phyloP scores from a whole-genome alignment of 306 rosid genomes.

The Gynostemma pentaphyllum region DNA sequence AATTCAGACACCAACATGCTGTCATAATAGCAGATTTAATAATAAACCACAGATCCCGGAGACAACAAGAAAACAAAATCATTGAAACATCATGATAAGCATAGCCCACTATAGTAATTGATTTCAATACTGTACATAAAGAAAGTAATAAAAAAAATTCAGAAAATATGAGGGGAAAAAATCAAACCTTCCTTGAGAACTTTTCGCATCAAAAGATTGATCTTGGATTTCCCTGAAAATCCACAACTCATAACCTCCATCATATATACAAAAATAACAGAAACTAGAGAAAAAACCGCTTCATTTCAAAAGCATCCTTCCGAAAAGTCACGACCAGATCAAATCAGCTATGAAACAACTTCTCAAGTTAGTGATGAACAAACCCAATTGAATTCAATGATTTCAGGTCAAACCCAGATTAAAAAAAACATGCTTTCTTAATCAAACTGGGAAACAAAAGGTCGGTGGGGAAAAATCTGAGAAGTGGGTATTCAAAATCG shows the following conservation, averaged over 20 bases:
- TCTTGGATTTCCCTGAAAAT: slow-evolving; percentile 20
- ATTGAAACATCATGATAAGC: slow-evolving; percentile 21
- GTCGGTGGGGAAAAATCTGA: slow-evolving; percentile 8
- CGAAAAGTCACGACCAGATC: neutral
- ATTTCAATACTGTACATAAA: neutral
- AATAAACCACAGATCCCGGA: slow-evolving; percentile 9
- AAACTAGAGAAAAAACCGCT: slow-evolving; percentile 20
- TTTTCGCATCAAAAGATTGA: slow-evolving; percentile 16
- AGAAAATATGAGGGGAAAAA: slow-evolving; percentile 6
- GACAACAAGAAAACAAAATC: slow-evolving; percentile 26
- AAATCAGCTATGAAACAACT: neutral
- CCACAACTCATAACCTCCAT: slow-evolving; percentile 28
- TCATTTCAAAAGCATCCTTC: slow-evolving; percentile 11
- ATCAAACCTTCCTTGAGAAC: slow-evolving; percentile 34
- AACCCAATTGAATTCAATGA: neutral
- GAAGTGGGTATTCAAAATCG: neutral
- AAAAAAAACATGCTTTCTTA: neutral
- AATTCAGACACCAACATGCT: slow-evolving; percentile 1
- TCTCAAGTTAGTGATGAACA: neutral
- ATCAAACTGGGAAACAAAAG: slow-evolving; percentile 3
- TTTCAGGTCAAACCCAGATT: slow-evolving; percentile 20
- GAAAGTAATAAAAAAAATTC: neutral
- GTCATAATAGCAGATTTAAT: slow-evolving; percentile 14
- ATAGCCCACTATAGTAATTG: slow-evolving; percentile 11
- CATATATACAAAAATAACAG: slow-evolving; percentile 18